These are phyloP conservation scores for Zoysia japonica DNA, from an alignment of 176 grass and related monocot species.

Conservation along the genomic window DNA sequence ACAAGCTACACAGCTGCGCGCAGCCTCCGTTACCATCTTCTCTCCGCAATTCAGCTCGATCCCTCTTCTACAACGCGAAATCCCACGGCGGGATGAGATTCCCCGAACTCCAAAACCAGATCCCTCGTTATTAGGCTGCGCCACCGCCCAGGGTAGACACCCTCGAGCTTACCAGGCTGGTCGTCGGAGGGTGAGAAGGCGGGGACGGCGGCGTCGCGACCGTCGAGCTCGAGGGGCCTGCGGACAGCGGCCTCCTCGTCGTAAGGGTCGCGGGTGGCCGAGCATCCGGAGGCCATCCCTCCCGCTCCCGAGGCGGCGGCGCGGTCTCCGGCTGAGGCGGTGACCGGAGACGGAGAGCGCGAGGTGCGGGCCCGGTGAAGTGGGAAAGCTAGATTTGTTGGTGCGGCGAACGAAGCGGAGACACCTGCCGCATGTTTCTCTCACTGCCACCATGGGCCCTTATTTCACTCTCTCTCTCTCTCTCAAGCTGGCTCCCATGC, in stretches of 20 bases:
- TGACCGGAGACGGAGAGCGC: constrained; percentile 30
- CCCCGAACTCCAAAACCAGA: constrained; percentile 3
- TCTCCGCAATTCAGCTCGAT: constrained; percentile 17
- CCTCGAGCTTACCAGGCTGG: constrained; percentile 54
- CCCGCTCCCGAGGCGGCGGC: background rate
- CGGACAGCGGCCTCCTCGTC: constrained; percentile 73
- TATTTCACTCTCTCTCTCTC: background rate
- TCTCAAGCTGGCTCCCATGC: background rate
- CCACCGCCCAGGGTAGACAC: background rate
- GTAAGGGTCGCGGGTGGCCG: constrained; percentile 38
- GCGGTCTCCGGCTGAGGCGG: constrained; percentile 21
- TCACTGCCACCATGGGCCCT: background rate
- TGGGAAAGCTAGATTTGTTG: constrained; percentile 32
- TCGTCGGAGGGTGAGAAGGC: constrained; percentile 38
- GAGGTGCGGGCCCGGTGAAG: constrained; percentile 11
- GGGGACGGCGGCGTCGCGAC: constrained; percentile 31
- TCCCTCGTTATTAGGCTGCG: background rate
- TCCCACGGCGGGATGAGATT: background rate
- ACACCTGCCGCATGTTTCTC: constrained; percentile 3
- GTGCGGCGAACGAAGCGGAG: background rate
- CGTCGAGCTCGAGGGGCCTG: constrained; percentile 57
- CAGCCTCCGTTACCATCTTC: background rate
- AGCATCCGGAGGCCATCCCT: constrained; percentile 34
- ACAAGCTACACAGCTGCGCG: constrained; percentile 1
- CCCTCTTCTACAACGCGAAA: constrained; percentile 9